Conservation (phyloP, 2,329 filamentous ascomycete species). For the Chaetoscypha palmicola region DNA sequence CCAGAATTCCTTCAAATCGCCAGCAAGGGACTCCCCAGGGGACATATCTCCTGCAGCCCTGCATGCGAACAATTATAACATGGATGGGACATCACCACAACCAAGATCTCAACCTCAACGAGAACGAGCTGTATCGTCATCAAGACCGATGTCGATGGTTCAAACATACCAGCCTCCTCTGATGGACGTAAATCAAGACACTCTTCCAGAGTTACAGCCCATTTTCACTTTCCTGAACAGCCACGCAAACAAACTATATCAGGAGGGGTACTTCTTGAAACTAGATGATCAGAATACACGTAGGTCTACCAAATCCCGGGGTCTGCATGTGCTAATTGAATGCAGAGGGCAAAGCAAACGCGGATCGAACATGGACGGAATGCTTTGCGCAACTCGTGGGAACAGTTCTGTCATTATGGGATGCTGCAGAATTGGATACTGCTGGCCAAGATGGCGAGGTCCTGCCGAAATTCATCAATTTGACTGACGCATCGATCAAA, state of each 20-base stretch:
- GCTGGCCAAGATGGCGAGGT: constrained; percentile 81
- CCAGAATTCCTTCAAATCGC: constrained; percentile 12
- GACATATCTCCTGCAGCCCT: constrained; percentile 4
- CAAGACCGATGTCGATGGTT: constrained; percentile 77
- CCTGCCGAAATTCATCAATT: constrained; percentile 86
- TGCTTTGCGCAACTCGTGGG: constrained; percentile 96
- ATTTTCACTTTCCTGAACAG: constrained; percentile 93
- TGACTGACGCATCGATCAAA: constrained; percentile 95
- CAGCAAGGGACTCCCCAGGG: constrained; percentile 34
- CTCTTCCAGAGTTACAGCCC: constrained; percentile 84
- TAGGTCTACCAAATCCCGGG: constrained; percentile 42
- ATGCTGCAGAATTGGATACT: constrained; percentile 82
- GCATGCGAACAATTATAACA: constrained; percentile 13
- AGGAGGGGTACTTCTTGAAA: constrained; percentile 96
- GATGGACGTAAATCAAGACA: constrained; percentile 80
- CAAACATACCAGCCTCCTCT: constrained; percentile 78
- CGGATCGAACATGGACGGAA: constrained; percentile 87
- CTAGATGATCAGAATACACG: constrained; percentile 88
- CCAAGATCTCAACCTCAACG: constrained; percentile 33
- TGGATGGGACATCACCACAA: constrained; percentile 19
- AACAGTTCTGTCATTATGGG: constrained; percentile 92
- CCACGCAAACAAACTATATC: constrained; percentile 93
- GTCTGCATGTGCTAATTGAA: constrained; percentile 27
- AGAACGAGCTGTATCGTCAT: constrained; percentile 42
- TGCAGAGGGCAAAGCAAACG: constrained; percentile 76